Evolutionary conservation across 179 eudicot genomes (phyloP).

Genomic region (Patellifolia procumbens): DNA sequence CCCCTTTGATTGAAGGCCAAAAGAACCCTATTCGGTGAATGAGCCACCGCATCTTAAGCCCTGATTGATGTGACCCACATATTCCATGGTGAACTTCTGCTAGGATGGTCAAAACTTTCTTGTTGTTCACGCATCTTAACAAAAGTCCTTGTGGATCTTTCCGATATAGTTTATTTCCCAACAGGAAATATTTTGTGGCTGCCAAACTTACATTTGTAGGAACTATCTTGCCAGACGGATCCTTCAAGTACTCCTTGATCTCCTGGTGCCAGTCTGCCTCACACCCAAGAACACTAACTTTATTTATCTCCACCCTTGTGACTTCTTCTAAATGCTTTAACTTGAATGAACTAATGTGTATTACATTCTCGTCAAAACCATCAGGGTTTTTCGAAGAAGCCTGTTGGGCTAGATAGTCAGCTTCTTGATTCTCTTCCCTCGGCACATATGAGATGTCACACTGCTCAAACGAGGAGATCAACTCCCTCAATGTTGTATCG

Average conservation of each 20-base stretch:
- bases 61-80: background rate
- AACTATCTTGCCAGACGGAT: background rate
- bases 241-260: background rate
- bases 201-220: background rate
- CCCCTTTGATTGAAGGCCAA: background rate
- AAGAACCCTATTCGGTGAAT: background rate
- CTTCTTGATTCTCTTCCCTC: background rate
- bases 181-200: background rate
- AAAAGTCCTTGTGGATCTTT: background rate
- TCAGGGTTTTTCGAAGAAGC: background rate
- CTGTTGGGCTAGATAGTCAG: background rate
- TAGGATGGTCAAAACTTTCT: background rate
- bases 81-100: background rate
- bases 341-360: background rate
- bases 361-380: background rate
- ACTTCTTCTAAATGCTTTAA: background rate
- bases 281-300: background rate
- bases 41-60: background rate
- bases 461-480: background rate
- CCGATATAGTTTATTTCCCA: background rate
- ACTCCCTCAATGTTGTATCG: background rate
- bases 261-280: background rate
- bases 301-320: background rate
- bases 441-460: background rate
- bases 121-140: background rate